Conservation (phyloP, 176 grass and related monocot species). For the Cenchrus purpureus region DNA sequence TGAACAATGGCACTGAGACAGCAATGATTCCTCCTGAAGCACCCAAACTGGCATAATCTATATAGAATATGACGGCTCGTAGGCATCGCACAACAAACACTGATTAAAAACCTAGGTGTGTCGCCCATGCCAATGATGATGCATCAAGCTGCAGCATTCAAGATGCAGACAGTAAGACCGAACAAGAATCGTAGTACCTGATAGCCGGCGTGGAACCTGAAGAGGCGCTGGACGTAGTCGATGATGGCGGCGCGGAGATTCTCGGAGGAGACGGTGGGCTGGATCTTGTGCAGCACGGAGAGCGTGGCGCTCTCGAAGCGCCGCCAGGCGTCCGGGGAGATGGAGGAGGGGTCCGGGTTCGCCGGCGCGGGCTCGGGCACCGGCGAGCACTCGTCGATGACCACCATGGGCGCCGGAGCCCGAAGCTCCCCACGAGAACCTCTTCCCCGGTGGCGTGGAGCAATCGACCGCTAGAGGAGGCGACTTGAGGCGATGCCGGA, state of each 20-base stretch:
- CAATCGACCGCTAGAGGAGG: not conserved
- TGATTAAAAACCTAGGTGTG: not conserved
- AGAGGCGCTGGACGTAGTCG: conserved; percentile 67
- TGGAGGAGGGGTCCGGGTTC: conserved; percentile 57
- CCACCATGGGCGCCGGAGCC: conserved; percentile 61
- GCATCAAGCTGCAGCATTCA: not conserved
- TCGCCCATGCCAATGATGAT: not conserved
- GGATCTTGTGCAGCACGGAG: conserved; percentile 61
- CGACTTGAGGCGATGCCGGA: not conserved
- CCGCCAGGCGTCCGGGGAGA: conserved; percentile 54
- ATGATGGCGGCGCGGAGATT: conserved; percentile 67
- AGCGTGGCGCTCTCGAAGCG: conserved; percentile 68
- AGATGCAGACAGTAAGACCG: not conserved
- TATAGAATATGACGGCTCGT: not conserved
- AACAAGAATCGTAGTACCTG: conserved; percentile 28
- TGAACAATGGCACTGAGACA: not conserved
- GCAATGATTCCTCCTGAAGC: not conserved
- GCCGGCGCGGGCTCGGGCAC: conserved; percentile 36
- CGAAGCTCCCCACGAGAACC: conserved; percentile 7
- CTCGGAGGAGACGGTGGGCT: conserved; percentile 75
- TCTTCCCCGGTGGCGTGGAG: not conserved
- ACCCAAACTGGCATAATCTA: not conserved
- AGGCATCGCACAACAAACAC: not conserved
- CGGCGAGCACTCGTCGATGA: conserved; percentile 58
- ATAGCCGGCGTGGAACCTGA: conserved; percentile 43